Conservation (phyloP, 805 yeast genomes). For the Cyberlindnera maclurae region DNA sequence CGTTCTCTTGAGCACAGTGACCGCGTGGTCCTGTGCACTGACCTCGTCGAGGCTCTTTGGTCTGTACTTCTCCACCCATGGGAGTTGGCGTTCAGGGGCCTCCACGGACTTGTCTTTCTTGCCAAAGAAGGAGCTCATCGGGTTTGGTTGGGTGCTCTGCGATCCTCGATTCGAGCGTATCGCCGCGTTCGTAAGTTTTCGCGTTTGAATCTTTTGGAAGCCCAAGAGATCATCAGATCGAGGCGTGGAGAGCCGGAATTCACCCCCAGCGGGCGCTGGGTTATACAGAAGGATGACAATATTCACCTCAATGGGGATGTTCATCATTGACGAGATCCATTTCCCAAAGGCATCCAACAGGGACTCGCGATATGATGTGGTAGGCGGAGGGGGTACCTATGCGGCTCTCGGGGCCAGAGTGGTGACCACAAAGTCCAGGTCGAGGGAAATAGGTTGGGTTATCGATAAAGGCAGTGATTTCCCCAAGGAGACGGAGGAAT, state of each 20-base stretch:
- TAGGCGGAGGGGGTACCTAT: constrained; percentile 90
- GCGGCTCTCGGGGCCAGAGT: constrained; percentile 71
- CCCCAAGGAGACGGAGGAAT: constrained; percentile 39
- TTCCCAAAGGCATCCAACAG: constrained; percentile 31
- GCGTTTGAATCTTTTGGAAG: not conserved
- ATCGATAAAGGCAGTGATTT: constrained; percentile 79
- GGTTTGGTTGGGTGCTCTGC: not conserved
- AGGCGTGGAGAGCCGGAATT: too few species aligned
- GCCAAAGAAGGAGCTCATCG: constrained; percentile 13
- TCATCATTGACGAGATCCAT: constrained; percentile 81
- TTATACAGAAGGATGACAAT: too few species aligned
- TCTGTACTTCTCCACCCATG: constrained; percentile 95
- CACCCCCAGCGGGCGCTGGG: too few species aligned
- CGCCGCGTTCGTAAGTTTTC: not conserved
- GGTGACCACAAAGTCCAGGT: constrained; percentile 31
- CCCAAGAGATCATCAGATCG: too few species aligned
- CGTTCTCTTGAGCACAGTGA: constrained; percentile 72
- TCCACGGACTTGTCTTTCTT: constrained; percentile 22
- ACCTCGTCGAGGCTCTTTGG: constrained; percentile 84
- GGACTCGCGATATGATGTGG: constrained; percentile 38
- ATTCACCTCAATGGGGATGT: constrained; percentile 77
- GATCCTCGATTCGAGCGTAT: not conserved
- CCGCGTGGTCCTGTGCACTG: constrained; percentile 87
- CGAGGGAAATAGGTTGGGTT: constrained; percentile 54
- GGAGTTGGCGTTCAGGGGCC: constrained; percentile 34